These are phyloP conservation scores for Populus nigra DNA, from an alignment of 345 rosid genomes.

Conservation along the genomic window DNA sequence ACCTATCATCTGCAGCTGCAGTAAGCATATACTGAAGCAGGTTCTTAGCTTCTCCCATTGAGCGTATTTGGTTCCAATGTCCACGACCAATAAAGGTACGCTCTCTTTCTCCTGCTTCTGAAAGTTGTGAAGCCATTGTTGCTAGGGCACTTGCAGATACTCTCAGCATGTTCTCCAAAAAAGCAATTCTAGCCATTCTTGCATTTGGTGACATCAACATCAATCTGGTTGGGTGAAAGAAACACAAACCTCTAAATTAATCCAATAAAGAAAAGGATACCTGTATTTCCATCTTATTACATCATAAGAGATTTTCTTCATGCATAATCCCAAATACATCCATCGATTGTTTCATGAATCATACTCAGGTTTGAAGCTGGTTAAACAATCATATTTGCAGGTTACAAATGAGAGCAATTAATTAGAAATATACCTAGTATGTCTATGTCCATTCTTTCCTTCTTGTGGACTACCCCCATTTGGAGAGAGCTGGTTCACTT, in stretches of 20 bases:
- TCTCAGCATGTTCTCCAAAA: slow-evolving; percentile 86
- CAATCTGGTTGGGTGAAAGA: slow-evolving; percentile 11
- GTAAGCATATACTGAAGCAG: slow-evolving; percentile 91
- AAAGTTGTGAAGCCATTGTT: slow-evolving; percentile 97
- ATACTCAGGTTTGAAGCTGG: not conserved
- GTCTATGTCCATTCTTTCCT: slow-evolving; percentile 62
- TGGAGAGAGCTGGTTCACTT: slow-evolving; percentile 78
- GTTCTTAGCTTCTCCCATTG: slow-evolving; percentile 97
- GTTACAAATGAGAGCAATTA: slow-evolving; percentile 45
- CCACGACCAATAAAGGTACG: slow-evolving; percentile 84
- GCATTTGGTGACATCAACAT: slow-evolving; percentile 73
- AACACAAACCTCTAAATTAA: slow-evolving; percentile 4
- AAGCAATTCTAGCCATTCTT: slow-evolving; percentile 82
- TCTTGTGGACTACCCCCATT: slow-evolving; percentile 92
- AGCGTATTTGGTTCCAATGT: slow-evolving; percentile 95
- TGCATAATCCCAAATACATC: not conserved
- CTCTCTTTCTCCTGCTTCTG: slow-evolving; percentile 96
- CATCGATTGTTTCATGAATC: not conserved
- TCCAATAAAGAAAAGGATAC: slow-evolving; percentile 41
- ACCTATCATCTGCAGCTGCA: slow-evolving; percentile 83
- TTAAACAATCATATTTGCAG: slow-evolving; percentile 29
- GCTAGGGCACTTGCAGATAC: slow-evolving; percentile 89
- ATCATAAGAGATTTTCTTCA: not conserved
- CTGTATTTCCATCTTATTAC: not conserved
- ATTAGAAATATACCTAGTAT: not conserved